Percentiles rank a stretch among this genome's conserved stretches.
Conservation (phyloP, 768 basidiomycete species). For the Rhodotorula babjevae region DNA sequence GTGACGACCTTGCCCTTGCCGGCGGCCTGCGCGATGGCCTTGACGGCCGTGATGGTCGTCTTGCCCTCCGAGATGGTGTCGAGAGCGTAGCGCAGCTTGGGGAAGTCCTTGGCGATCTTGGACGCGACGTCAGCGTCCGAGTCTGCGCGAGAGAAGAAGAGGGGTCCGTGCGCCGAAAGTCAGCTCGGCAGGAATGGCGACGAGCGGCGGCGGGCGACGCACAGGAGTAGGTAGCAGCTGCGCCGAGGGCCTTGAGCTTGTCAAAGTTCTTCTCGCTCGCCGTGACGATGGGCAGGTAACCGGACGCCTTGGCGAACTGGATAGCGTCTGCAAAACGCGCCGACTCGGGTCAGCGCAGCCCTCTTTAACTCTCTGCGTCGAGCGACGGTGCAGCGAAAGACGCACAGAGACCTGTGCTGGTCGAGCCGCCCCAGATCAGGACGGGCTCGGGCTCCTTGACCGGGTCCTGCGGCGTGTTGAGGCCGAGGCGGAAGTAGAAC, state of each 20-base stretch:
- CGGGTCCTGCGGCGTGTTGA: constrained; percentile 3
- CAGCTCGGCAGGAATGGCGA: too few relatives aligned
- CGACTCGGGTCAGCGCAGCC: background rate
- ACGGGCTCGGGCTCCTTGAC: constrained; percentile 11
- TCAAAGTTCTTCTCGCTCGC: constrained; percentile 50
- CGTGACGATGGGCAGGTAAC: constrained; percentile 53
- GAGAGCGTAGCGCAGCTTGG: constrained; percentile 24
- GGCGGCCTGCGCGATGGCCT: background rate
- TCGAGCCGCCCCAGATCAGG: constrained; percentile 34
- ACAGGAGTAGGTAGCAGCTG: constrained; percentile 51
- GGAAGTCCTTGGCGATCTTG: constrained; percentile 36
- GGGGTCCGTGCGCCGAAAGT: too few relatives aligned
- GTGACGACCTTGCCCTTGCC: constrained; percentile 30
- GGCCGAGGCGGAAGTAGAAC: constrained; percentile 11
- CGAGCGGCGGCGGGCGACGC: background rate
- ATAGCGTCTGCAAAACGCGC: constrained; percentile 43
- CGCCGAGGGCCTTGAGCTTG: constrained; percentile 50
- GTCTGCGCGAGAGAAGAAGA: constrained; percentile 3
- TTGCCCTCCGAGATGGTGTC: constrained; percentile 36
- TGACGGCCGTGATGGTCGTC: constrained; percentile 21
- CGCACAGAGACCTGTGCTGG: constrained; percentile 25
- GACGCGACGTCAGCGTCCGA: constrained; percentile 21
- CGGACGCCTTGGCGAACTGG: constrained; percentile 51
- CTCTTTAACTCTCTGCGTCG: too few relatives aligned
- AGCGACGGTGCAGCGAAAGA: background rate